phyloP scores from a whole-genome alignment of 2,329 filamentous ascomycete species.

The Nannizziopsis barbatae region DNA sequence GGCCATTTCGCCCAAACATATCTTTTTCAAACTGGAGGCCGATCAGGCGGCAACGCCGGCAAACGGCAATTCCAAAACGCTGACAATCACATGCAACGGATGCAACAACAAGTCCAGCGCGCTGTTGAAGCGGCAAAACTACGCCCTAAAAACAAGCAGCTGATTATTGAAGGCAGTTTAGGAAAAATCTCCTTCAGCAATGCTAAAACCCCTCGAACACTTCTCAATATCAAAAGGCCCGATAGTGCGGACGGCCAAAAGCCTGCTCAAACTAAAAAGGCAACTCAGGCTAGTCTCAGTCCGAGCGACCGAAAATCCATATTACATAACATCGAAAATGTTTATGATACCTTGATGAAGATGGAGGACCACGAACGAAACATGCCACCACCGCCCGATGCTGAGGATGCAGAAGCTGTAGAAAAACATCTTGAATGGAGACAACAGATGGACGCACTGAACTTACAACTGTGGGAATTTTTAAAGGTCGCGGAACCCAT shows the following conservation, averaged over 20 bases:
- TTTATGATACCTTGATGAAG: constrained; percentile 80
- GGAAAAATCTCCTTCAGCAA: constrained; percentile 99
- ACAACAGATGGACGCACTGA: constrained; percentile 57
- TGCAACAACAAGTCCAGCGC: constrained; percentile 97
- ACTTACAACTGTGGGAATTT: constrained; percentile 68
- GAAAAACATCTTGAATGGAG: constrained; percentile 72
- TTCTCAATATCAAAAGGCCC: constrained; percentile 86
- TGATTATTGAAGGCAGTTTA: constrained; percentile 89
- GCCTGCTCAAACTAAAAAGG: constrained; percentile 34
- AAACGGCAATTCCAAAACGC: constrained; percentile 68
- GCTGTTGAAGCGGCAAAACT: constrained; percentile 95
- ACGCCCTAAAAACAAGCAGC: constrained; percentile 92
- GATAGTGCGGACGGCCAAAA: constrained; percentile 54
- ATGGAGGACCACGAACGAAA: constrained; percentile 86
- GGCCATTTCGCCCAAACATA: constrained; percentile 98
- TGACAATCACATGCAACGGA: constrained; percentile 95
- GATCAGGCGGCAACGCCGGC: constrained; percentile 54
- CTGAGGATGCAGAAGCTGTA: constrained; percentile 56
- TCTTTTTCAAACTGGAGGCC: constrained; percentile 82
- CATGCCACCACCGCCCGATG: constrained; percentile 57
- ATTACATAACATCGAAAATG: constrained; percentile 73
- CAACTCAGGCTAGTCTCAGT: constrained; percentile 41
- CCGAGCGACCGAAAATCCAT: constrained; percentile 69
- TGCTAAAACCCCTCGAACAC: constrained; percentile 87
- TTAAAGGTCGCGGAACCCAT: constrained; percentile 92